Base-by-base conservation (phyloP, 805 yeast species). In the Starmerella powellii region DNA sequence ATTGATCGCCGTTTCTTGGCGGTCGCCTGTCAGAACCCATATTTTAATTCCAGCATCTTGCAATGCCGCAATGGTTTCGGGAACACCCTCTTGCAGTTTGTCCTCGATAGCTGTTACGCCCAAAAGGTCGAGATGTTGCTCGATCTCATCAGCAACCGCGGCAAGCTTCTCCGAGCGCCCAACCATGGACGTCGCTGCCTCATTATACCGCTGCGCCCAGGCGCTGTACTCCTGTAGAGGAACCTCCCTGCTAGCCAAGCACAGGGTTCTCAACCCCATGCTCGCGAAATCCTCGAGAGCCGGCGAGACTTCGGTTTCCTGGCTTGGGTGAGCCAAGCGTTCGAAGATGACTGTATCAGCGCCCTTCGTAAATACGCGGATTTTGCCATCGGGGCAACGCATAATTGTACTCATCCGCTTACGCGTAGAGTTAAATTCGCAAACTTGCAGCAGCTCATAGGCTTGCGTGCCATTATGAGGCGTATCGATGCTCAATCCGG, bases 31-130 rank as follows among this genome's bases (percentile, higher is more conserved):
- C 38, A 91, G 67, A 19, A 91, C 96, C 99, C 99, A 91, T 15
- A 91, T 75, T 60, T 86, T 88, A 50, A 93, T 87, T 13, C 97
- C 97, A 0, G 99, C 99, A 43, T 81, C 85, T 59, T 93, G 98
- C 42, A 91, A 70, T 5, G 94, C 82, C 51, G 84, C 91, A 47
- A 91, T 93, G 1, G 98, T 86, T 51, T 91, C 98, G 2, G 99
- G 97, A 17, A 91, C 99, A 31, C 96, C 98, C 44, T 88, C 97
- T 64, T 91, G 99, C 37, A 91, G 67, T 58, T 91, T 88, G 60
- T 91, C 99, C 60, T 91, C 99, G 58, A 91, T 91, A 1, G 98
- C 99, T 29, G 98, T 93, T 2, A 97, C 97, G 31, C 99, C 99
- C 15, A 91, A 65, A 31, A 91, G 63, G 47, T 78, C 78, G 50